These are phyloP conservation scores for Tylopilus felleus DNA, from an alignment of 768 basidiomycete genomes.

Conservation along the genomic window DNA sequence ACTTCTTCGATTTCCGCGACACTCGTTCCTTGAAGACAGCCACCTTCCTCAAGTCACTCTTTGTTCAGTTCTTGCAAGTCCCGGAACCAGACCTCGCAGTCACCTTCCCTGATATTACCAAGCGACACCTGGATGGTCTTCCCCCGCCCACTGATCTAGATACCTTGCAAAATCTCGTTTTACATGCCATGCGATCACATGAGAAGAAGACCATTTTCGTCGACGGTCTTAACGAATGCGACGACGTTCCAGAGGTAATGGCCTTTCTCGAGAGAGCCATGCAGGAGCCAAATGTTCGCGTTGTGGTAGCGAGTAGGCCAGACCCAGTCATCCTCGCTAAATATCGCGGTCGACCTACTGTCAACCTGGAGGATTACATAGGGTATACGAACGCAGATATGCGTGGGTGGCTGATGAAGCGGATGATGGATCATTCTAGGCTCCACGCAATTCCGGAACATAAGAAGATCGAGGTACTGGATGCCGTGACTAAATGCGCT, in stretches of 20 bases:
- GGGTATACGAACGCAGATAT: slow-evolving; percentile 20
- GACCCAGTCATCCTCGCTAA: slow-evolving; percentile 17
- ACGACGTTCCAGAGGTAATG: slow-evolving; percentile 18
- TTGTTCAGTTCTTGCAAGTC: slow-evolving; percentile 27
- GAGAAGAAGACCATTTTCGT: slow-evolving; percentile 22
- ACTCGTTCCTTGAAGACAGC: slow-evolving; percentile 13
- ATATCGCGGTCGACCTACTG: slow-evolving; percentile 18
- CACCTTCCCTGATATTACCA: slow-evolving; percentile 22
- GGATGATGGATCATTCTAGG: slow-evolving; percentile 23
- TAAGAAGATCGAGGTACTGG: slow-evolving; percentile 22
- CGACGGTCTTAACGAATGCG: slow-evolving; percentile 28
- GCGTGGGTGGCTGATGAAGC: slow-evolving; percentile 24
- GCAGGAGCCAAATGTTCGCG: slow-evolving; percentile 22
- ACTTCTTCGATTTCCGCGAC: slow-evolving; percentile 30
- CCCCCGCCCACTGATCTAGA: slow-evolving; percentile 18
- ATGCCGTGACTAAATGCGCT: slow-evolving; percentile 7
- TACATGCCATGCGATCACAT: slow-evolving; percentile 23
- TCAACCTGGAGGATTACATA: slow-evolving; percentile 24
- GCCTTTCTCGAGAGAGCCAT: slow-evolving; percentile 22
- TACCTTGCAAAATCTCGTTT: slow-evolving; percentile 14
- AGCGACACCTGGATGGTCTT: slow-evolving; percentile 13
- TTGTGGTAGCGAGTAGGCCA: slow-evolving; percentile 23
- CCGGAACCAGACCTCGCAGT: slow-evolving; percentile 17
- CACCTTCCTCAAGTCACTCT: slow-evolving; percentile 24
- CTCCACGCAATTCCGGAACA: slow-evolving; percentile 22